Evolutionary conservation across 2,329 filamentous ascomycete species (phyloP).

Genomic region (Aspergillus intermedius): DNA sequence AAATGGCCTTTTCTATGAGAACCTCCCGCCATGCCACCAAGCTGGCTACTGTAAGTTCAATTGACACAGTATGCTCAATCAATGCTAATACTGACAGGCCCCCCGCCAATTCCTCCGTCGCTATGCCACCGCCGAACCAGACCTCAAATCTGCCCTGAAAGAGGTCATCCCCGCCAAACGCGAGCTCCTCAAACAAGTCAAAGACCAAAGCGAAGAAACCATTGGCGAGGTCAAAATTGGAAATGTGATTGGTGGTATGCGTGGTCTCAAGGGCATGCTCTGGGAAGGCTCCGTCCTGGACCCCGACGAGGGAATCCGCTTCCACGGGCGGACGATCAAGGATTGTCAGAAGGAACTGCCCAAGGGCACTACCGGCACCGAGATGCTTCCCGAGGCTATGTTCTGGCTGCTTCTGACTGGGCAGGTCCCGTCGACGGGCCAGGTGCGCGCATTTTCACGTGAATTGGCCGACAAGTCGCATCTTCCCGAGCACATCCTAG

Average conservation of each 20-base stretch:
- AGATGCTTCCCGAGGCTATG: constrained; percentile 99
- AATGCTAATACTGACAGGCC: constrained; percentile 4
- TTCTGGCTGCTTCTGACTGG: constrained; percentile 98
- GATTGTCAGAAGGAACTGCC: constrained; percentile 91
- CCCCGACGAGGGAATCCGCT: constrained; percentile 93
- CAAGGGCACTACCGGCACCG: constrained; percentile 80
- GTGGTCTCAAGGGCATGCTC: constrained; percentile 94
- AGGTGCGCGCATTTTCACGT: constrained; percentile 74
- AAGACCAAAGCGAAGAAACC: constrained; percentile 71
- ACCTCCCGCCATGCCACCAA: constrained; percentile 32
- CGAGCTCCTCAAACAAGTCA: constrained; percentile 89
- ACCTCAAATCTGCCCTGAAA: constrained; percentile 81
- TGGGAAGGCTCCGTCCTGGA: constrained; percentile 98
- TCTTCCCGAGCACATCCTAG: constrained; percentile 74
- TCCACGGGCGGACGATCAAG: constrained; percentile 96
- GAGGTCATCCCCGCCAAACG: constrained; percentile 84
- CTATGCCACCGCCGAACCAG: constrained; percentile 66
- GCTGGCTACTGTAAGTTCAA: constrained; percentile 28
- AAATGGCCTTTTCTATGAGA: constrained; percentile 26
- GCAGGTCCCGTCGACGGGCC: constrained; percentile 73
- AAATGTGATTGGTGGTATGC: constrained; percentile 93
- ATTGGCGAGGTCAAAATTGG: constrained; percentile 91
- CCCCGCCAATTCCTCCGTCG: constrained; percentile 17
- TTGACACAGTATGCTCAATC: background rate
- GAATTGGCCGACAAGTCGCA: constrained; percentile 80